phyloP scores from a whole-genome alignment of 371 early-diverging fungal genomes.

The Haplosporangium sp. region DNA sequence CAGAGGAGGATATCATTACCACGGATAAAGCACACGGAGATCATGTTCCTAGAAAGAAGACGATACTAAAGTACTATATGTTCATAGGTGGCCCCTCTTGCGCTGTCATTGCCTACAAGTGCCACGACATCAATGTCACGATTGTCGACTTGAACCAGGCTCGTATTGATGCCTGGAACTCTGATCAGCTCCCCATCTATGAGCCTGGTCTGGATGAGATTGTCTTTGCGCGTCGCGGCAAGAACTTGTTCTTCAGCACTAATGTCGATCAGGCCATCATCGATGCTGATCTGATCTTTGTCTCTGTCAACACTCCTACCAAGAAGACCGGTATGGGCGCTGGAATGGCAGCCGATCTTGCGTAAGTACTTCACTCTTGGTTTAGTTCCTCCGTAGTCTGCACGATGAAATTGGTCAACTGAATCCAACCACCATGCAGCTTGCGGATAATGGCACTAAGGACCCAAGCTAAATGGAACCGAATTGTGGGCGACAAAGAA shows the following conservation, averaged over 20 bases:
- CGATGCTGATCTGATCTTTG: conserved; percentile 90
- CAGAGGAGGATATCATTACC: no score
- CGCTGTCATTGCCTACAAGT: conserved; percentile 74
- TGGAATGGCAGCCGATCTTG: conserved; percentile 89
- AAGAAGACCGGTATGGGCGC: conserved; percentile 84
- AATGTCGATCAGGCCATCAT: conserved; percentile 73
- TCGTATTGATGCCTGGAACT: conserved; percentile 93
- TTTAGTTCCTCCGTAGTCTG: no score
- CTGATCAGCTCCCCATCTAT: conserved; percentile 86
- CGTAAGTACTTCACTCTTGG: conserved; percentile 61
- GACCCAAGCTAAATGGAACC: no score
- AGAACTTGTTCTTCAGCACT: conserved; percentile 89
- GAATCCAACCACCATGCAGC: background rate
- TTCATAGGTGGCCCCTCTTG: conserved; percentile 82
- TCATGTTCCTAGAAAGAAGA: no score
- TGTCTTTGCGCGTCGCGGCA: conserved; percentile 76
- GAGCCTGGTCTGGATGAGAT: conserved; percentile 92
- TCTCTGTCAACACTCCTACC: conserved; percentile 92
- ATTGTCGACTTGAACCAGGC: conserved; percentile 84
- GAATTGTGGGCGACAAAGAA: no score
- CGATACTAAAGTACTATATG: background rate
- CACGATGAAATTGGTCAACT: background rate
- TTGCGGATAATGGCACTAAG: no score
- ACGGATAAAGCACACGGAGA: no score
- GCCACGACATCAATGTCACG: conserved; percentile 86